Percentiles rank a stretch among this genome's conserved stretches.
Conservation (phyloP, 352 stramenopile species). For the Globisporangium splendens region DNA sequence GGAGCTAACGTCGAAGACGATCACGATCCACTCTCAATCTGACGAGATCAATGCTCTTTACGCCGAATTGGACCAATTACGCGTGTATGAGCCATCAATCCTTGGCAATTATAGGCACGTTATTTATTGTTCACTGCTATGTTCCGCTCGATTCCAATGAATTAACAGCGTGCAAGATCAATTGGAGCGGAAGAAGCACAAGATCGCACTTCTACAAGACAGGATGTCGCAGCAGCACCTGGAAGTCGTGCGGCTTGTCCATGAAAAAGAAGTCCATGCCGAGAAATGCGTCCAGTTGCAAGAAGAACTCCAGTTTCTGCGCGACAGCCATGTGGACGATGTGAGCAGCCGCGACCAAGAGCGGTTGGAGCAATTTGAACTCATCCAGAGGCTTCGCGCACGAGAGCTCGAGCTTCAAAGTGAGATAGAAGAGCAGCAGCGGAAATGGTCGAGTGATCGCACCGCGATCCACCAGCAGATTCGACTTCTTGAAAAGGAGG, state of each 20-base stretch:
- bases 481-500: slow-evolving; percentile 54
- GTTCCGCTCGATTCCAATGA: not conserved
- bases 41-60: slow-evolving; percentile 60
- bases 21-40: slow-evolving; percentile 55
- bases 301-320: slow-evolving; percentile 58
- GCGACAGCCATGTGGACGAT: slow-evolving; percentile 45
- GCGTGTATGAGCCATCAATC: slow-evolving; percentile 24
- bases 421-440: slow-evolving; percentile 57
- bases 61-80: slow-evolving; percentile 54
- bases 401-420: slow-evolving; percentile 48
- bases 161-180: slow-evolving; percentile 28
- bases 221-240: slow-evolving; percentile 30
- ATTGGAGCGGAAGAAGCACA: slow-evolving; percentile 32
- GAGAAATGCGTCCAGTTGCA: slow-evolving; percentile 42
- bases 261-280: slow-evolving; percentile 41
- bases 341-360: slow-evolving; percentile 50
- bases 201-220: slow-evolving; percentile 24
- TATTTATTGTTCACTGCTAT: no score
- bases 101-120: no score
- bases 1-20: slow-evolving; percentile 46
- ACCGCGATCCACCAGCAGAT: slow-evolving; percentile 46
- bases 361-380: slow-evolving; percentile 51
- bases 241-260: slow-evolving; percentile 47
- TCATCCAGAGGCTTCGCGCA: slow-evolving; percentile 43
- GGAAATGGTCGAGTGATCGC: slow-evolving; percentile 49